These are phyloP conservation scores for Colletotrichum kahawae DNA, from an alignment of 2,329 filamentous ascomycete species.

Conservation along the genomic window DNA sequence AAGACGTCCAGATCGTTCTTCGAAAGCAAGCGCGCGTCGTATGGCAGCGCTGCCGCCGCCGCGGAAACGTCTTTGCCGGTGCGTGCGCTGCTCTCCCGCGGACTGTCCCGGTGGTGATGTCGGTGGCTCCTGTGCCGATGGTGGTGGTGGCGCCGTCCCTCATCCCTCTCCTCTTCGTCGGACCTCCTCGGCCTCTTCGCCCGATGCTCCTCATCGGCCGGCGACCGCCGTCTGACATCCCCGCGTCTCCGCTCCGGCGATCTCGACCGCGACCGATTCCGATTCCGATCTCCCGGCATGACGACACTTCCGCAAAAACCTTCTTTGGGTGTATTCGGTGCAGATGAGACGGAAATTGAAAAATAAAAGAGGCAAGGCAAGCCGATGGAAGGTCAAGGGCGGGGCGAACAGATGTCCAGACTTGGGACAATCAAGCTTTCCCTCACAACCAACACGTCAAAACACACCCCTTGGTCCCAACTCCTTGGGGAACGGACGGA, in stretches of 20 bases:
- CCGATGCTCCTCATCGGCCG: neutral
- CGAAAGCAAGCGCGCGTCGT: conserved; percentile 66
- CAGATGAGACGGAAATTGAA: neutral
- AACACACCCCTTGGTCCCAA: neutral
- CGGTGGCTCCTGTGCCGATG: neutral
- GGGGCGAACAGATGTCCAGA: neutral
- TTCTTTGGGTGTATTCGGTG: neutral
- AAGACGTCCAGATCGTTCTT: conserved; percentile 73
- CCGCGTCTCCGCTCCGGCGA: conserved; percentile 8
- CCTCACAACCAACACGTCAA: neutral
- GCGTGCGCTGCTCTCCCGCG: neutral
- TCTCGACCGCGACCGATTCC: conserved; percentile 21
- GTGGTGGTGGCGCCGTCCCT: conserved; percentile 14
- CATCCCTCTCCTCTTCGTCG: neutral
- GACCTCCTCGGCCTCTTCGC: neutral
- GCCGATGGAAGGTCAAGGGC: neutral
- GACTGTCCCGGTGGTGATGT: conserved; percentile 10
- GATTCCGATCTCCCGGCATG: conserved; percentile 26
- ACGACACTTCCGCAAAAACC: neutral
- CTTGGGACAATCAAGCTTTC: neutral
- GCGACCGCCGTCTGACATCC: conserved; percentile 11
- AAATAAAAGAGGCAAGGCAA: neutral
- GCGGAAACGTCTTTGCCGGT: neutral
- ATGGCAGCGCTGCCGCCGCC: conserved; percentile 60
- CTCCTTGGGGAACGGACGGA: neutral